Evolutionary conservation across 2,329 filamentous ascomycete species (phyloP).

Genomic region (Triangularia verruculosa): DNA sequence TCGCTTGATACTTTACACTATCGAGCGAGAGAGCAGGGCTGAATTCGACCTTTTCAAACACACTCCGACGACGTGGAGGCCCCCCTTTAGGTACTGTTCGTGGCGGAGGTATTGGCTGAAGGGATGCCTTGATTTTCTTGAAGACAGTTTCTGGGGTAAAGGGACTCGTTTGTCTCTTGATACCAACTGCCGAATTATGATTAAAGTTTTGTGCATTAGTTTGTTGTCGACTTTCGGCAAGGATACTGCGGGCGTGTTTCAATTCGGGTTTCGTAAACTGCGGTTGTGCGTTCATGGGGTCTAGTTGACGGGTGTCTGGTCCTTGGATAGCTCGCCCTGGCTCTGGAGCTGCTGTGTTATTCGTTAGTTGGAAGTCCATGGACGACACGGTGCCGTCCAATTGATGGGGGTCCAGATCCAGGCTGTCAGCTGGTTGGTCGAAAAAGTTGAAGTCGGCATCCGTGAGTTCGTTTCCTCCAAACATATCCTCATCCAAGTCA

Average conservation of each 20-base stretch:
- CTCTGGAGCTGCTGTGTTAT: slow-evolving; percentile 12
- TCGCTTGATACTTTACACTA: slow-evolving; percentile 58
- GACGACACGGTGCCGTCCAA: slow-evolving; percentile 31
- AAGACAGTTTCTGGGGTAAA: slow-evolving; percentile 58
- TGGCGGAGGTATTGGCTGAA: slow-evolving; percentile 32
- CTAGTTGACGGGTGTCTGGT: slow-evolving; percentile 10
- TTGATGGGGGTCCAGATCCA: slow-evolving; percentile 38
- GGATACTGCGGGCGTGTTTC: slow-evolving; percentile 54
- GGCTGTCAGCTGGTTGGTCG: slow-evolving; percentile 56
- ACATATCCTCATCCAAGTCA: slow-evolving; percentile 67
- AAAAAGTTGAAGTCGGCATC: slow-evolving; percentile 85
- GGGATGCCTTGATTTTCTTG: slow-evolving; percentile 53
- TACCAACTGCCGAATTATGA: slow-evolving; percentile 26
- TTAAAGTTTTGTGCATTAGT: slow-evolving; percentile 32
- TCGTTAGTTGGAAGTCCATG: slow-evolving; percentile 20
- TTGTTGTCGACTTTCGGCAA: slow-evolving; percentile 38
- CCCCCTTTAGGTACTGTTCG: slow-evolving; percentile 25
- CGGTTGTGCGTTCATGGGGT: slow-evolving; percentile 23
- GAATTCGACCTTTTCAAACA: slow-evolving; percentile 55
- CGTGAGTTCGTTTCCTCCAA: slow-evolving; percentile 71
- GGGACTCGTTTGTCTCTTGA: slow-evolving; percentile 55
- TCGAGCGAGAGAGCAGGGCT: slow-evolving; percentile 51
- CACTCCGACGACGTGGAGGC: slow-evolving; percentile 40
- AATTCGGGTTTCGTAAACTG: slow-evolving; percentile 60
- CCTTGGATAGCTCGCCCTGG: not conserved